Conservation (phyloP, 495 filamentous ascomycete species). For the Trichoderma virens region DNA sequence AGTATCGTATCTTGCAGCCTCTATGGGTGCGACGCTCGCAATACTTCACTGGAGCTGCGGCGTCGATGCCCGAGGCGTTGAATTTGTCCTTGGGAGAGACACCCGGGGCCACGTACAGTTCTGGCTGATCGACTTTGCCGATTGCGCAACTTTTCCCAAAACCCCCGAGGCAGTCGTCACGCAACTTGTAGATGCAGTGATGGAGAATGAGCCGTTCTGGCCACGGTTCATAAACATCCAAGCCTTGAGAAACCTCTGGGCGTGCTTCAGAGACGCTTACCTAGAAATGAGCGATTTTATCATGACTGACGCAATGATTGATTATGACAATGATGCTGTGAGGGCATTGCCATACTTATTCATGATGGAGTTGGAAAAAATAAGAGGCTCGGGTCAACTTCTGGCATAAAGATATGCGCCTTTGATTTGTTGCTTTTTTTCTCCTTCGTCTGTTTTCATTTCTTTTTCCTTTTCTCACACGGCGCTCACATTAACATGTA, state of each 20-base stretch:
- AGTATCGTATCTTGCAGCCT: conserved; percentile 1
- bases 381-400: neutral
- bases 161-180: neutral
- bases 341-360: neutral
- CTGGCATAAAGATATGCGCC: neutral
- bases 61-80: neutral
- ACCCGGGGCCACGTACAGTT: neutral
- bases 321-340: neutral
- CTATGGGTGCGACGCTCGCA: neutral
- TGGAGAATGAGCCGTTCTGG: conserved; percentile 3
- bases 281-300: neutral
- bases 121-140: neutral
- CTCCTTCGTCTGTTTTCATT: no score
- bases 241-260: neutral
- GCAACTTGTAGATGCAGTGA: neutral
- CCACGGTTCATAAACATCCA: neutral
- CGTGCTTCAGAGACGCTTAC: neutral
- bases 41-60: conserved; percentile 4
- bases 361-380: conserved; percentile 2
- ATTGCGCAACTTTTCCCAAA: neutral
- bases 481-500: no score
- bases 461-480: no score
- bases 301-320: neutral
- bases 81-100: neutral
- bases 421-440: neutral